Conservation (phyloP, 2,329 filamentous ascomycete species). For the Talaromyces sp. region DNA sequence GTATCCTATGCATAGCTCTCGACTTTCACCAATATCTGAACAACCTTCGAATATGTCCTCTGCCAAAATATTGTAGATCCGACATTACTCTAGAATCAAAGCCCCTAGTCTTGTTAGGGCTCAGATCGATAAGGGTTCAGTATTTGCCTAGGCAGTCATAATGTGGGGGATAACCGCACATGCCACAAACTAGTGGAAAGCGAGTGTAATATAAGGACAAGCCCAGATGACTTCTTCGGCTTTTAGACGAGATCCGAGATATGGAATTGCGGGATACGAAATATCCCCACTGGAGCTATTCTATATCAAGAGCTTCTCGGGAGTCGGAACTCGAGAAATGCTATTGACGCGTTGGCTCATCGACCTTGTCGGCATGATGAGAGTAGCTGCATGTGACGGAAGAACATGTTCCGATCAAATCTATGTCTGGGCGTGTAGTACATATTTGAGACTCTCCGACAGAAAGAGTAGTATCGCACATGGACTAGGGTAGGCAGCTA, state of each 20-base stretch:
- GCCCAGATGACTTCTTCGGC: not conserved
- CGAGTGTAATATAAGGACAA: not conserved
- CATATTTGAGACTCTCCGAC: not conserved
- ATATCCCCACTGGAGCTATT: not conserved
- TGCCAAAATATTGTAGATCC: not conserved
- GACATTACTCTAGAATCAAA: not conserved
- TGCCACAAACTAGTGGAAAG: not conserved
- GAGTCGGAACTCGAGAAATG: not conserved
- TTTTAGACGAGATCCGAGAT: not conserved
- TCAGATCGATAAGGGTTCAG: not conserved
- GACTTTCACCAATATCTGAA: not conserved
- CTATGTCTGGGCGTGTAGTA: not conserved
- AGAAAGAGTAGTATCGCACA: not conserved
- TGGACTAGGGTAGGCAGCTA: not conserved
- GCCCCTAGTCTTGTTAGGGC: not conserved
- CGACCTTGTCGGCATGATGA: not conserved
- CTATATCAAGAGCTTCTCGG: not conserved
- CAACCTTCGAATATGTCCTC: not conserved
- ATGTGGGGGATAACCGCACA: not conserved
- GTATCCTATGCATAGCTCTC: not conserved
- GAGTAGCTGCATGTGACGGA: not conserved
- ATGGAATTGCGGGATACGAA: not conserved
- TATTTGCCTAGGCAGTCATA: not conserved
- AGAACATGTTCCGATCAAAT: not conserved
- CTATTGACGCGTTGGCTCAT: not conserved